phyloP scores from a whole-genome alignment of 352 stramenopile genomes.

The Phytophthora sp. region DNA sequence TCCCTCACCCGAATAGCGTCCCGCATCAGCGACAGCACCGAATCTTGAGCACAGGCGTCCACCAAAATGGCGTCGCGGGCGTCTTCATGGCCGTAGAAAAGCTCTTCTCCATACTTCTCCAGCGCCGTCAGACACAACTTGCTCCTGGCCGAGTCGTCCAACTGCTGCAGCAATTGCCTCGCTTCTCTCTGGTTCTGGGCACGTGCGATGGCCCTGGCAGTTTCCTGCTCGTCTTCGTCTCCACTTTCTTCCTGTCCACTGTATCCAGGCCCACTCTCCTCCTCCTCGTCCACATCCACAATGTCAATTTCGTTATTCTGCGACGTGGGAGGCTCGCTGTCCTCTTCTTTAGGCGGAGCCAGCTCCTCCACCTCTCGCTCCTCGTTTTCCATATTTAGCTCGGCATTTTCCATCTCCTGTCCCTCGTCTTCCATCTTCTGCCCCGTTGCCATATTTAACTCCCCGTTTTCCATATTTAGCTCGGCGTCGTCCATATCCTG shows the following conservation, averaged over 20 bases:
- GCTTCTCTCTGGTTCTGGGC: slow-evolving; percentile 61
- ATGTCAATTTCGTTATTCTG: slow-evolving; percentile 48
- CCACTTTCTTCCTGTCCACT: slow-evolving; percentile 30
- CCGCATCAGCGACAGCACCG: slow-evolving; percentile 57
- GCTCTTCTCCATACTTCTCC: slow-evolving; percentile 72
- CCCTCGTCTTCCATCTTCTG: not conserved
- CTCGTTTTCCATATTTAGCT: slow-evolving; percentile 13
- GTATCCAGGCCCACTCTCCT: slow-evolving; percentile 7
- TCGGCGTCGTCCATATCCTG: slow-evolving; percentile 18
- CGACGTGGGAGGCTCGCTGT: slow-evolving; percentile 20
- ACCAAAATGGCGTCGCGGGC: slow-evolving; percentile 67
- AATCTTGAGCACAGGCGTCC: slow-evolving; percentile 63
- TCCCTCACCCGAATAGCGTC: slow-evolving; percentile 60
- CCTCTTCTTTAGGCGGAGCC: slow-evolving; percentile 15
- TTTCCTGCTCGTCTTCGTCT: slow-evolving; percentile 46
- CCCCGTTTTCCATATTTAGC: slow-evolving; percentile 7
- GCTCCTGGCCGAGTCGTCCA: slow-evolving; percentile 61
- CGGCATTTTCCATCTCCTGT: slow-evolving; percentile 5
- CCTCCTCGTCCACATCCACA: slow-evolving; percentile 38
- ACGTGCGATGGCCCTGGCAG: slow-evolving; percentile 31
- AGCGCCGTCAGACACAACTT: slow-evolving; percentile 64
- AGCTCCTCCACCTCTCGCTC: slow-evolving; percentile 9
- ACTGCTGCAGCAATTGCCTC: slow-evolving; percentile 46
- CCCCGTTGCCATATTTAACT: slow-evolving; percentile 10
- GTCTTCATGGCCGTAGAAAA: slow-evolving; percentile 66